Percentiles rank a stretch among this genome's conserved stretches.
Conservation (phyloP, 1,284 basidiomycete genomes). For the Termitomyces sp. region DNA sequence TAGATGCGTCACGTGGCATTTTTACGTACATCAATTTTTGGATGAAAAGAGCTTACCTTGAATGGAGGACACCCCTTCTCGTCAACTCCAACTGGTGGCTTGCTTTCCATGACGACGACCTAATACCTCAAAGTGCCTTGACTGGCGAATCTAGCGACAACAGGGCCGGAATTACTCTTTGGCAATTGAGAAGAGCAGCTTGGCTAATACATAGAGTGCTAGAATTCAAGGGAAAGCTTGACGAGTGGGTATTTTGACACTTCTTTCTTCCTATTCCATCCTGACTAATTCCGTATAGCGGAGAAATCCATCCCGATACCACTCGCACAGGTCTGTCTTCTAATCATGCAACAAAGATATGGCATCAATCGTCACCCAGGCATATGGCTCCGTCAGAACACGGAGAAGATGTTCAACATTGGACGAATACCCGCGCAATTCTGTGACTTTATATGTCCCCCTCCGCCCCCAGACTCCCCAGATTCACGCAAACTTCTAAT, state of each 20-base stretch:
- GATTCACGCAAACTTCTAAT: slow-evolving; percentile 64
- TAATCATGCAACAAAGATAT: background rate
- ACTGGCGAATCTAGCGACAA: slow-evolving; percentile 31
- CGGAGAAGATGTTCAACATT: slow-evolving; percentile 69
- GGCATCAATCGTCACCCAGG: slow-evolving; percentile 31
- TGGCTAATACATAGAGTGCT: slow-evolving; percentile 78
- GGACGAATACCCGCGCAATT: slow-evolving; percentile 64
- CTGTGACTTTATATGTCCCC: slow-evolving; percentile 61
- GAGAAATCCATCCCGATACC: slow-evolving; percentile 52
- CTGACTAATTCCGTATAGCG: slow-evolving; percentile 30
- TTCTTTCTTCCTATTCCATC: slow-evolving; percentile 1
- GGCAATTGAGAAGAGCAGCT: slow-evolving; percentile 85
- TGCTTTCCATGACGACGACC: slow-evolving; percentile 66
- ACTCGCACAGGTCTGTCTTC: slow-evolving; percentile 45
- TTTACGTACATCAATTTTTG: slow-evolving; percentile 54
- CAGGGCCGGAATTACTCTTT: slow-evolving; percentile 58
- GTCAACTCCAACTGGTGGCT: slow-evolving; percentile 99
- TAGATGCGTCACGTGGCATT: slow-evolving; percentile 19
- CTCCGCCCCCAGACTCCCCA: slow-evolving; percentile 40
- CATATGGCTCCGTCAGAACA: slow-evolving; percentile 58
- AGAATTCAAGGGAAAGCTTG: slow-evolving; percentile 72
- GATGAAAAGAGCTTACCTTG: slow-evolving; percentile 86
- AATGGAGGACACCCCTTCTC: slow-evolving; percentile 83
- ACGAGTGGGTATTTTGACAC: slow-evolving; percentile 41
- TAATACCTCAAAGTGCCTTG: slow-evolving; percentile 44